A percentile compares a stretch with the other conserved stretches of the same genome.
These are phyloP conservation scores for Rhizopus stolonifer DNA, from an alignment of 371 early-diverging fungal species.

Conservation along the genomic window DNA sequence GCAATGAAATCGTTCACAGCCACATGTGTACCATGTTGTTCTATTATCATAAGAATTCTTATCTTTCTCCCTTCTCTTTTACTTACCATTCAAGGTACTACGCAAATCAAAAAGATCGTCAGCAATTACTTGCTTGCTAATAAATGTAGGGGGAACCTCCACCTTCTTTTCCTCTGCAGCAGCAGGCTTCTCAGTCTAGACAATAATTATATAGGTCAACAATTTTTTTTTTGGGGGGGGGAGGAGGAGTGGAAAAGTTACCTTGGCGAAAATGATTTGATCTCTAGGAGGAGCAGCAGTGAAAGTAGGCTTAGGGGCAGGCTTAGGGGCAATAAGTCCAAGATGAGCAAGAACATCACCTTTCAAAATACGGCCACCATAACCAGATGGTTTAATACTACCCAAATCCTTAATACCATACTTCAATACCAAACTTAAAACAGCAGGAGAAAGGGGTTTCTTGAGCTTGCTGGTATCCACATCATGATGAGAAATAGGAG, in stretches of 20 bases:
- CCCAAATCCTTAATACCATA: slow-evolving; percentile 63
- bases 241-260: no score
- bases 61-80: slow-evolving; percentile 3
- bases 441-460: slow-evolving; percentile 73
- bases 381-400: slow-evolving; percentile 75
- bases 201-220: background rate
- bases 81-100: slow-evolving; percentile 65
- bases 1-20: slow-evolving; percentile 86
- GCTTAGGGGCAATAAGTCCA: slow-evolving; percentile 55
- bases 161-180: slow-evolving; percentile 22
- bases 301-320: slow-evolving; percentile 46
- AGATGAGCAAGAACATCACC: slow-evolving; percentile 84
- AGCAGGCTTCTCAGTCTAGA: slow-evolving; percentile 28
- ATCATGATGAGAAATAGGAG: slow-evolving; percentile 45
- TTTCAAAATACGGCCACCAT: slow-evolving; percentile 88
- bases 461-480: slow-evolving; percentile 47
- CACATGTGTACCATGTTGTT: slow-evolving; percentile 60
- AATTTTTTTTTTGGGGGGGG: no score
- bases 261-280: slow-evolving; percentile 49
- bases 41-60: slow-evolving; percentile 17
- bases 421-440: slow-evolving; percentile 53
- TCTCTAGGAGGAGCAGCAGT: slow-evolving; percentile 50
- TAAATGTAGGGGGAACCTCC: slow-evolving; percentile 48
- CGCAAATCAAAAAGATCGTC: slow-evolving; percentile 71
- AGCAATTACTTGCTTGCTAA: slow-evolving; percentile 65